phyloP scores from a whole-genome alignment of 179 eudicot genomes.

The Sideroxylon spinosum region DNA sequence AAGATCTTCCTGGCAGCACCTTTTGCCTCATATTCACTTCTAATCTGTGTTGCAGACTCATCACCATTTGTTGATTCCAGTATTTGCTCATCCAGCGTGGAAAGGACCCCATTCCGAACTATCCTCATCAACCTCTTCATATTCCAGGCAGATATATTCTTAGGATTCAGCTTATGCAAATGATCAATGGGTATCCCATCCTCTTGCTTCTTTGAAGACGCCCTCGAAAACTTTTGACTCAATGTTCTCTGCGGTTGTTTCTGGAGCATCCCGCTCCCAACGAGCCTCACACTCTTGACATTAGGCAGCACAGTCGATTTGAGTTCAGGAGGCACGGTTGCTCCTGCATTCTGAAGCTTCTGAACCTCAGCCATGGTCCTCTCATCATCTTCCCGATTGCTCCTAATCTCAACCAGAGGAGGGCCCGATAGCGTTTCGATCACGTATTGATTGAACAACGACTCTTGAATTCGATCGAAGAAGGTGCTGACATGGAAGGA shows the following conservation, averaged over 20 bases:
- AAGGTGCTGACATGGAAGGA: slow-evolving; percentile 64
- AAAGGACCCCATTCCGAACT: slow-evolving; percentile 44
- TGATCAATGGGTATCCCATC: slow-evolving; percentile 49
- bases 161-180: slow-evolving; percentile 54
- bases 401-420: slow-evolving; percentile 35
- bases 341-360: slow-evolving; percentile 54
- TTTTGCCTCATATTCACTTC: slow-evolving; percentile 70
- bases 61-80: slow-evolving; percentile 38
- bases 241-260: slow-evolving; percentile 9
- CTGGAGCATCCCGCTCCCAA: no score
- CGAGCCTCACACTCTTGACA: no score
- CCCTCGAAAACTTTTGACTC: slow-evolving; percentile 33
- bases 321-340: slow-evolving; percentile 43
- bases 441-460: slow-evolving; percentile 63
- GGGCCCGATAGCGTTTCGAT: slow-evolving; percentile 69
- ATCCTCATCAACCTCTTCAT: slow-evolving; percentile 72
- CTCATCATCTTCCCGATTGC: slow-evolving; percentile 44
- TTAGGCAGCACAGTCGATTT: slow-evolving; percentile 11
- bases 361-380: slow-evolving; percentile 38
- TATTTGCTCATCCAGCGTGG: slow-evolving; percentile 61
- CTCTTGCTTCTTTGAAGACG: slow-evolving; percentile 28
- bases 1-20: slow-evolving; percentile 72
- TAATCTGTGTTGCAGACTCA: slow-evolving; percentile 45
- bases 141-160: slow-evolving; percentile 75
- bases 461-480: slow-evolving; percentile 72